Evolutionary conservation across 208 protist genomes (phyloP).

Genomic region (Trichomonas vaginalis): DNA sequence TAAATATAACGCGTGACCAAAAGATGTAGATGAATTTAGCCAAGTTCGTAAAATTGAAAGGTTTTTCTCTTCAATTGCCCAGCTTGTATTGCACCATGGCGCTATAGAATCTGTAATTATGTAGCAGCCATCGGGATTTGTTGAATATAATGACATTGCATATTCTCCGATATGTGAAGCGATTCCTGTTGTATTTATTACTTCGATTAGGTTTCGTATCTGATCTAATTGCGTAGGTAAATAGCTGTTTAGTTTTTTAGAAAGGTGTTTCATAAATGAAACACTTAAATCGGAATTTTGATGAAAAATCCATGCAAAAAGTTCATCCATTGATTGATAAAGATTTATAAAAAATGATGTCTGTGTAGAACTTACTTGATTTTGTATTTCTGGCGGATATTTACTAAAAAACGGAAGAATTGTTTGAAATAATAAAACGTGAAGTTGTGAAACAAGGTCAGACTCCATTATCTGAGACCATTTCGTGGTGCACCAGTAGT

Average conservation of each 20-base stretch:
- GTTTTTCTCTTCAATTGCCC: not conserved
- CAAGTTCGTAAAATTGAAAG: not conserved
- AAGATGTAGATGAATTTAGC: not conserved
- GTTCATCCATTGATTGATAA: not conserved
- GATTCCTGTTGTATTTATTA: not conserved
- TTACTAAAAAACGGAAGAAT: not conserved
- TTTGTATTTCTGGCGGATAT: not conserved
- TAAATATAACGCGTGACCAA: not conserved
- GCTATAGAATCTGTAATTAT: not conserved
- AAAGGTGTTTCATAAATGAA: not conserved
- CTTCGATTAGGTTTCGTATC: not conserved
- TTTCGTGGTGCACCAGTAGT: not conserved
- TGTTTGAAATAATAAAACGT: not conserved
- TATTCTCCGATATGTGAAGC: not conserved
- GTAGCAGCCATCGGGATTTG: not conserved
- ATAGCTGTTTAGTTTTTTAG: not conserved
- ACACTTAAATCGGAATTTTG: not conserved
- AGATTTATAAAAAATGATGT: not conserved
- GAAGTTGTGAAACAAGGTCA: not conserved
- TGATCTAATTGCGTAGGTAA: not conserved
- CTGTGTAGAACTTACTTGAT: not conserved
- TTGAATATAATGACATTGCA: not conserved
- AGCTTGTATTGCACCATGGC: not conserved
- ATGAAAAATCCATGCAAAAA: not conserved
- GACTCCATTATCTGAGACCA: not conserved